Evolutionary conservation across 192 early-diverging fungal species (phyloP).

Genomic region (Spizellomyces sp.): DNA sequence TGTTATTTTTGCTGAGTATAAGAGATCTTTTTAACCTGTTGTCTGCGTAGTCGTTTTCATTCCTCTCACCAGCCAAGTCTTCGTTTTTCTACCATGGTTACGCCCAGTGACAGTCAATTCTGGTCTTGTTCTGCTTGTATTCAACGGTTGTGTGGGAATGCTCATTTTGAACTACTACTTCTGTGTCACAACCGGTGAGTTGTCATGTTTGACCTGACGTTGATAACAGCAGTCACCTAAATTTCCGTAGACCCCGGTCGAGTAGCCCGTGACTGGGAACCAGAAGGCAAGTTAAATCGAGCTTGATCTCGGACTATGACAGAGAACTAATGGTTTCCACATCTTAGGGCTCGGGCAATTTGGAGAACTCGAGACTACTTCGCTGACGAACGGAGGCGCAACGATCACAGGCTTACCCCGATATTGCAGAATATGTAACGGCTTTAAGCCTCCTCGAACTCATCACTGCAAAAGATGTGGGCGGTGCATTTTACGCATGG

Average conservation of each 20-base stretch:
- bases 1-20: too few species aligned
- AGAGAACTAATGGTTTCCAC: too few species aligned
- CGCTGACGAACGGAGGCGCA: not conserved
- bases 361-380: not conserved
- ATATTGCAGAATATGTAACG: constrained; percentile 14
- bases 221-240: not conserved
- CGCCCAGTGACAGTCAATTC: constrained; percentile 10
- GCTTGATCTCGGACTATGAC: too few species aligned
- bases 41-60: constrained; percentile 1
- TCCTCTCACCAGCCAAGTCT: constrained; percentile 17
- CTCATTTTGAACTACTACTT: not conserved
- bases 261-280: constrained; percentile 12
- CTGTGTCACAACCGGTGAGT: not conserved
- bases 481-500: constrained; percentile 23
- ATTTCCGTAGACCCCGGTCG: constrained; percentile 9
- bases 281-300: not conserved
- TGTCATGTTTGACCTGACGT: too few species aligned
- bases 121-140: constrained; percentile 11
- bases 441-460: constrained; percentile 15
- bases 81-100: constrained; percentile 32
- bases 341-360: not conserved
- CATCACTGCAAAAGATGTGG: constrained; percentile 24
- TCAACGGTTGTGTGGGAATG: constrained; percentile 4
- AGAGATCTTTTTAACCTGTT: too few species aligned
- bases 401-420: not conserved